These are phyloP conservation scores for Cyclospora cayetanensis DNA, from an alignment of 169 alveolate species.

Conservation along the genomic window DNA sequence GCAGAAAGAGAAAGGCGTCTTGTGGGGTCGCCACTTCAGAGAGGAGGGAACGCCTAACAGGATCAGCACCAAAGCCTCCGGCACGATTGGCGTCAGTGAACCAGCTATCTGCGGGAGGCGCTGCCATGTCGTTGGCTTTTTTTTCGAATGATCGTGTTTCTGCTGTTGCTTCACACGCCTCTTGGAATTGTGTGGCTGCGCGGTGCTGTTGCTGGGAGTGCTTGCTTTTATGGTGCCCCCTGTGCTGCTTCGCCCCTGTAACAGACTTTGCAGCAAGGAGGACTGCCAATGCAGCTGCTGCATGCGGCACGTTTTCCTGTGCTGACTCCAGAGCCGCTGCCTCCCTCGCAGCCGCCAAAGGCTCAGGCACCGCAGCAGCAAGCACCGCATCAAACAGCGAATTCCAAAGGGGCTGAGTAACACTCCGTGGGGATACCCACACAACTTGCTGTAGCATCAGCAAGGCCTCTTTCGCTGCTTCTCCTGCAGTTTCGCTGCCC, in stretches of 20 bases:
- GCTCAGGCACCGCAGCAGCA: conserved; percentile 45
- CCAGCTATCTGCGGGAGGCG: too few relatives aligned
- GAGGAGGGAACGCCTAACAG: not conserved
- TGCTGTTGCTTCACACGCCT: conserved; percentile 15
- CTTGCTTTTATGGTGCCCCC: too few relatives aligned
- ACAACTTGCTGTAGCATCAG: conserved; percentile 64
- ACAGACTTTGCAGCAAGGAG: conserved; percentile 49
- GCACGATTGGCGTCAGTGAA: too few relatives aligned
- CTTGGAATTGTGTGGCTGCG: not conserved
- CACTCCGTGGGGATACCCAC: conserved; percentile 63
- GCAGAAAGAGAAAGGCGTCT: conserved; percentile 35
- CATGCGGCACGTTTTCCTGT: conserved; percentile 54
- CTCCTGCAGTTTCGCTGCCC: not conserved
- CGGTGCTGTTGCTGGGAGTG: not conserved
- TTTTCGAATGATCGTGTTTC: not conserved
- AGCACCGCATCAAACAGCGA: not conserved
- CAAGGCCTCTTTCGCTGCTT: conserved; percentile 38
- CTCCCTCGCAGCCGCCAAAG: not conserved
- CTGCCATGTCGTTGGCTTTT: not conserved
- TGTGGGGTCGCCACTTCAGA: conserved; percentile 36
- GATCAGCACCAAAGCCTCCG: not conserved
- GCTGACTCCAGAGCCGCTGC: conserved; percentile 4
- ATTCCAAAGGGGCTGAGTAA: not conserved
- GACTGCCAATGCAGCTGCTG: conserved; percentile 57
- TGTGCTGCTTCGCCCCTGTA: conserved; percentile 42